Base-by-base conservation (phyloP, 352 stramenopile genomes). In the Pythium brassicae region DNA sequence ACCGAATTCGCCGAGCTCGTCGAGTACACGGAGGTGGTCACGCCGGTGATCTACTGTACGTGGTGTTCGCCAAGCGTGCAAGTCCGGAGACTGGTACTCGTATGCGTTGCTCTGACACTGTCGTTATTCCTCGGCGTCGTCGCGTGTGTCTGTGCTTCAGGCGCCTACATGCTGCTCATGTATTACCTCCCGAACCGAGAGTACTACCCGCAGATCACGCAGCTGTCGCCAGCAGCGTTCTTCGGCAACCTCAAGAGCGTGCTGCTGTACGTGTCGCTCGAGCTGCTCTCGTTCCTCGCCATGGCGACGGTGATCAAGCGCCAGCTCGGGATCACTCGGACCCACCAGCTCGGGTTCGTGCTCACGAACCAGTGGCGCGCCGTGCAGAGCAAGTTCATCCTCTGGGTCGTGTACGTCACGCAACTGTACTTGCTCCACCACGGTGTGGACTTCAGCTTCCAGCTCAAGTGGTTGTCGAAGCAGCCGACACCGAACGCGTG, bases 321-420 rank as follows among this genome's bases (percentile, higher is more conserved):
- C 14, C 57, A 57, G 40, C 58, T 68, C 35, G 26, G 61, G 10
- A 26, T 77, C 3, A 65, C 17, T 77, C 69, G 12, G 61, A 49
- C 75, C n/a, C 55, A 66, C 11, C 67, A 76, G 19, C 43, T 84
- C 0, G 55, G 61, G 1, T 84, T 81, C 32, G 74, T 81, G 17
- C 53, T 81, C 0, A 63, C 78, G 39, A 60, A 27, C 0, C 61
- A 80, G 22, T 63, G 61, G 44, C 42, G 47, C 3, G 68, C 72
- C 52, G 63, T 83, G 15, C 71, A 77, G 42, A 66, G 59, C 4
- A 78, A 80, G 48, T 23, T 83, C 22, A 58, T 83, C 5, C 35
- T 83, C 10, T 83, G 71, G 74, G 68, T 75, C 17, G 60, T 71
- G 14, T 72, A 71, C 47, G 65, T 63, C 1, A 62, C 78, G 2